phyloP scores from a whole-genome alignment of 73 alveolate species.

The Loxodes magnus region DNA sequence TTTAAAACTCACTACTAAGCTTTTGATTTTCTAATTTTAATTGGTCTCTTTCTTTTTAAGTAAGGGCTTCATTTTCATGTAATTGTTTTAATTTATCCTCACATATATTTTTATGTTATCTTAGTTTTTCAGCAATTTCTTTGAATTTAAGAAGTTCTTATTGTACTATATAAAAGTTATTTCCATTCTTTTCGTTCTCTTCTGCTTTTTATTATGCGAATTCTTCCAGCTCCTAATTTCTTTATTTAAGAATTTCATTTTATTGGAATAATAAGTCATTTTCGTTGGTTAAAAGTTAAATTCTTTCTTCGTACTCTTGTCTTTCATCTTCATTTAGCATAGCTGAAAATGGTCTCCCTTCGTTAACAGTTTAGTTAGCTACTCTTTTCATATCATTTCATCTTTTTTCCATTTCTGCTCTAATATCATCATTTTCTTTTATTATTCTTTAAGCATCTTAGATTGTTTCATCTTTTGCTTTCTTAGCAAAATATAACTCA shows the following conservation, averaged over 20 bases:
- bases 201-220: conserved; percentile 6
- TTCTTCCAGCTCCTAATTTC: conserved; percentile 1
- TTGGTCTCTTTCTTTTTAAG: conserved; percentile 11
- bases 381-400: conserved; percentile 4
- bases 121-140: conserved; percentile 4
- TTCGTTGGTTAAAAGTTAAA: conserved; percentile 2
- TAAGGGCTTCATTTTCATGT: not conserved
- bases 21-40: not conserved
- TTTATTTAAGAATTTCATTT: not conserved
- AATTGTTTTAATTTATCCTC: conserved; percentile 7
- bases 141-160: no score
- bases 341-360: not conserved
- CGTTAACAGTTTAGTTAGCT: not conserved
- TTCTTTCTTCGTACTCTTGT: conserved; percentile 6
- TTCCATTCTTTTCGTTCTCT: not conserved
- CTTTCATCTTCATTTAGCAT: not conserved
- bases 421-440: conserved; percentile 1
- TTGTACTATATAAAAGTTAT: not conserved
- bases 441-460: not conserved
- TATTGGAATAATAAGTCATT: conserved; percentile 1
- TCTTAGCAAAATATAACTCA: not conserved
- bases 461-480: not conserved
- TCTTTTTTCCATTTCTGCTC: conserved; percentile 10
- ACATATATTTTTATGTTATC: conserved; percentile 1
- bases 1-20: not conserved